Percentiles rank a stretch among this genome's conserved stretches.
Evolutionary conservation across 2,329 filamentous ascomycete genomes (phyloP).

Genomic region (Diaporthe amygdali): DNA sequence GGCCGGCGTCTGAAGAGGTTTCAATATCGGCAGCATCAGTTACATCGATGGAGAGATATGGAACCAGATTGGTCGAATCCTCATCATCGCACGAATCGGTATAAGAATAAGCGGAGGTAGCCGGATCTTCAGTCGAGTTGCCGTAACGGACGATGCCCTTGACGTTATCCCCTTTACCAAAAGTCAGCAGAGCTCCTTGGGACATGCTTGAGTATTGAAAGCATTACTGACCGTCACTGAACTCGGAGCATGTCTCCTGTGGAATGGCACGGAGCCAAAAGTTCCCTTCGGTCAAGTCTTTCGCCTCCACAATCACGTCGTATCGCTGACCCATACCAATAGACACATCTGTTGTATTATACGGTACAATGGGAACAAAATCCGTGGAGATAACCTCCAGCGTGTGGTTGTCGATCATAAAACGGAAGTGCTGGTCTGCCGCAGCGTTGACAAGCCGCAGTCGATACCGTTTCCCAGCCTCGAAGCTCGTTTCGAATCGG

Average conservation of each 20-base stretch:
- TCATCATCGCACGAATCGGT: constrained; percentile 40
- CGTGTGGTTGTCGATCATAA: no score
- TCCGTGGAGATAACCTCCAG: constrained; percentile 54
- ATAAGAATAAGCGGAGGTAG: constrained; percentile 18
- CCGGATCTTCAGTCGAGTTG: constrained; percentile 26
- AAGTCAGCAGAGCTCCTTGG: no score
- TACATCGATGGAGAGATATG: constrained; percentile 39
- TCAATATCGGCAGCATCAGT: constrained; percentile 34
- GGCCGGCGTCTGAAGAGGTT: constrained; percentile 33
- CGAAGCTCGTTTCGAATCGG: constrained; percentile 43
- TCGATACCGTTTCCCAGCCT: constrained; percentile 45
- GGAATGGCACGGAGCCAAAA: constrained; percentile 57
- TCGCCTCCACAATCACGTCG: constrained; percentile 50
- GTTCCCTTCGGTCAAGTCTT: constrained; percentile 32
- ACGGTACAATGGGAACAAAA: constrained; percentile 52
- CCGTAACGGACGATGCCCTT: constrained; percentile 53
- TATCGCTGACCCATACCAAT: constrained; percentile 55
- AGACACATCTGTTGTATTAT: constrained; percentile 49
- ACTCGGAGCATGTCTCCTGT: constrained; percentile 45
- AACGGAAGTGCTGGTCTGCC: constrained; percentile 25
- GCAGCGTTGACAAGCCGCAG: constrained; percentile 14
- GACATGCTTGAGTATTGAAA: no score
- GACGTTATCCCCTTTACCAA: constrained; percentile 49
- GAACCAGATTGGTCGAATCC: constrained; percentile 37
- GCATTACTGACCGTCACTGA: no score